These are phyloP conservation scores for Mangifera indica DNA, from an alignment of 345 rosid genomes.

Conservation along the genomic window DNA sequence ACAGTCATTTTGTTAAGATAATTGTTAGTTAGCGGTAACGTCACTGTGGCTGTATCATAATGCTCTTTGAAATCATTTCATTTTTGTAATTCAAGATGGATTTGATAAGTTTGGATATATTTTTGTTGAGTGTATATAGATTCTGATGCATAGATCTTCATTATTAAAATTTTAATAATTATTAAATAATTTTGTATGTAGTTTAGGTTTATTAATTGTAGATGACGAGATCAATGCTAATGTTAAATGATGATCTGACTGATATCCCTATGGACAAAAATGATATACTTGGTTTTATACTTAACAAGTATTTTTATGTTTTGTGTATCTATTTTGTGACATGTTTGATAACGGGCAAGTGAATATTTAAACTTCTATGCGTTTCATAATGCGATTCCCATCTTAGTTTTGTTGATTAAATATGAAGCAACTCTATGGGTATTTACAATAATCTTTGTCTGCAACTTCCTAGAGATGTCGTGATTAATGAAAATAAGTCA, in stretches of 20 bases:
- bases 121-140: background rate
- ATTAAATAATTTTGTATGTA: background rate
- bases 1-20: too few species aligned
- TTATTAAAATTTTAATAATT: background rate
- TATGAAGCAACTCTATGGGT: background rate
- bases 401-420: background rate
- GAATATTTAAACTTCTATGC: background rate
- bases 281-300: background rate
- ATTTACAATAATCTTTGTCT: background rate
- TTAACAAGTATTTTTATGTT: background rate
- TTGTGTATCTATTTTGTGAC: background rate
- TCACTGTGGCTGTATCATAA: too few species aligned
- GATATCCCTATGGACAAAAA: slow-evolving; percentile 5
- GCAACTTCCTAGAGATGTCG: background rate
- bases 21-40: too few species aligned
- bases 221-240: slow-evolving; percentile 1
- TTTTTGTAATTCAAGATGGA: too few species aligned
- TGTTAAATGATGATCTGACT: background rate
- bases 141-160: background rate
- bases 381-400: background rate
- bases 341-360: background rate
- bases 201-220: background rate
- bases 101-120: background rate
- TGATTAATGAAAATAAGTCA: background rate
- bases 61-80: background rate